A percentile compares a stretch with the other conserved stretches of the same genome.
Evolutionary conservation across 108 stramenopile species (phyloP).

Genomic region (Fragilaria crotonensis): DNA sequence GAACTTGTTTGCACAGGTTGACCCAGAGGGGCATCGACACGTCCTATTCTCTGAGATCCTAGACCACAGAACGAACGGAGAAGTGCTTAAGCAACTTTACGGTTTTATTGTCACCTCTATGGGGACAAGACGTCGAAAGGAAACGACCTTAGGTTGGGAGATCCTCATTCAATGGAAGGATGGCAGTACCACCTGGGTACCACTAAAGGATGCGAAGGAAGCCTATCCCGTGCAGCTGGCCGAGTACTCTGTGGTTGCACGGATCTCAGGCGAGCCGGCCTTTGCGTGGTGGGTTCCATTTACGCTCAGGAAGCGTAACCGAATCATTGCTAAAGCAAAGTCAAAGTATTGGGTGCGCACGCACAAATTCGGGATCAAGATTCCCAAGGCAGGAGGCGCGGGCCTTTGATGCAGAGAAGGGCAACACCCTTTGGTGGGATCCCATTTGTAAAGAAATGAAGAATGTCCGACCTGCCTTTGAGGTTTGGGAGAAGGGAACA

Average conservation of each 20-base stretch:
- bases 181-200: conserved; percentile 13
- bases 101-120: background rate
- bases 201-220: too few species aligned
- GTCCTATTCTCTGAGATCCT: conserved; percentile 18
- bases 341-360: conserved; percentile 24
- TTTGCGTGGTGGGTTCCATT: conserved; percentile 40
- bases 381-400: conserved; percentile 17
- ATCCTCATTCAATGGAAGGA: conserved; percentile 28
- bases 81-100: conserved; percentile 7
- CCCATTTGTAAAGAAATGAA: too few species aligned
- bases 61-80: conserved; percentile 22
- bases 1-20: conserved; percentile 13
- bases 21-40: conserved; percentile 7
- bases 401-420: conserved; percentile 7
- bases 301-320: background rate
- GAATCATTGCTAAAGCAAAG: conserved; percentile 13
- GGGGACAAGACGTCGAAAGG: background rate
- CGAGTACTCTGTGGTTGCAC: conserved; percentile 16
- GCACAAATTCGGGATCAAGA: conserved; percentile 12
- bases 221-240: conserved; percentile 32
- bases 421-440: conserved; percentile 19
- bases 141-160: conserved; percentile 21
- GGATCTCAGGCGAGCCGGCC: conserved; percentile 15
- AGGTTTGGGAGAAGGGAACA: too few species aligned
- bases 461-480: too few species aligned